Evolutionary conservation across 2,329 filamentous ascomycete species (phyloP).

Genomic region (Endocalyx cinctus): DNA sequence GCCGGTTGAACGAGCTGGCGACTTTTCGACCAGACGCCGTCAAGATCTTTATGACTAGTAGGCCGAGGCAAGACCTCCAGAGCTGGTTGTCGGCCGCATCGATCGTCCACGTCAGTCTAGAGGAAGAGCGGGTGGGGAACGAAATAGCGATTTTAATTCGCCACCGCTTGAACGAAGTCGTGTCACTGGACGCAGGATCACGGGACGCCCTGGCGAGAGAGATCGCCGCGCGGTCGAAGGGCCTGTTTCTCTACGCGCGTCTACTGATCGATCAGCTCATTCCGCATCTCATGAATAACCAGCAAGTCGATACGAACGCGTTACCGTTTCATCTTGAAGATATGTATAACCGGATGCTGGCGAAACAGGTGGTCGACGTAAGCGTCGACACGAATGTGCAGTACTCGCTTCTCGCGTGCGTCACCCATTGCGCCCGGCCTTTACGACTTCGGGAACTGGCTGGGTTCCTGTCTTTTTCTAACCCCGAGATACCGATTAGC

Average conservation of each 20-base stretch:
- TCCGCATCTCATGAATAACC: slow-evolving; percentile 18
- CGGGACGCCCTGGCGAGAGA: slow-evolving; percentile 20
- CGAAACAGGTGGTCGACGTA: not conserved
- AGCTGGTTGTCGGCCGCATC: slow-evolving; percentile 19
- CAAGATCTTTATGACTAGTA: slow-evolving; percentile 41
- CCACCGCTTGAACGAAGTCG: slow-evolving; percentile 4
- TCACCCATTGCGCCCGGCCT: not conserved
- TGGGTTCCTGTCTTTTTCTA: not conserved
- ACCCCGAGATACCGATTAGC: not conserved
- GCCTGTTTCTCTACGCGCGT: slow-evolving; percentile 40
- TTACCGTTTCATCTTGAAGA: slow-evolving; percentile 33
- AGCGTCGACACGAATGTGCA: not conserved
- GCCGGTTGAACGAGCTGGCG: slow-evolving; percentile 22
- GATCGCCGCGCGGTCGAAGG: slow-evolving; percentile 33
- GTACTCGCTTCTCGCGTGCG: not conserved
- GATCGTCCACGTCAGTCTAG: slow-evolving; percentile 32
- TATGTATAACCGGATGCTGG: slow-evolving; percentile 29
- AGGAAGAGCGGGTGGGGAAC: slow-evolving; percentile 29
- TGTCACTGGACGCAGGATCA: slow-evolving; percentile 6
- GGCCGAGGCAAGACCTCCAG: slow-evolving; percentile 30
- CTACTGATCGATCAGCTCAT: slow-evolving; percentile 37
- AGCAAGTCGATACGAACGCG: slow-evolving; percentile 20
- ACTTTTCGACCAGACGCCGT: slow-evolving; percentile 19
- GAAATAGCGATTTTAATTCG: slow-evolving; percentile 37
- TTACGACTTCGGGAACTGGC: not conserved